Evolutionary conservation across 441 rosid genomes (phyloP).

Genomic region (Eruca vesicaria): DNA sequence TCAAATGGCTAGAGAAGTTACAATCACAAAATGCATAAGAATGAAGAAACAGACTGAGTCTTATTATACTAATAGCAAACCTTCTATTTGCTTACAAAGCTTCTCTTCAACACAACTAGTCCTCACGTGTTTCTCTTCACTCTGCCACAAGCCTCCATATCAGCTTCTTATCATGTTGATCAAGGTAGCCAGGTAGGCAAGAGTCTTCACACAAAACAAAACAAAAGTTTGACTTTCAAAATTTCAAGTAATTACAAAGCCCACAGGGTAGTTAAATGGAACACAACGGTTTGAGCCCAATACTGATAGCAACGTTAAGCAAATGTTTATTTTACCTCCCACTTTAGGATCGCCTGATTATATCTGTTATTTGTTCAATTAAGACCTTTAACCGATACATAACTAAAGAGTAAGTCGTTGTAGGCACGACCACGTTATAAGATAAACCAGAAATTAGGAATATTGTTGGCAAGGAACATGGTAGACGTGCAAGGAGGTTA

Average conservation of each 20-base stretch:
- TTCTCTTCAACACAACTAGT: neutral
- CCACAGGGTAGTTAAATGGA: neutral
- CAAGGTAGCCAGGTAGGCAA: neutral
- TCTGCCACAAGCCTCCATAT: neutral
- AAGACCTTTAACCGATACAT: neutral
- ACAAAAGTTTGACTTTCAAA: neutral
- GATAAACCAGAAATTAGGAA: conserved; percentile 26
- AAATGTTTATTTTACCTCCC: neutral
- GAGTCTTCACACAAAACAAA: neutral
- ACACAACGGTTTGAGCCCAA: neutral
- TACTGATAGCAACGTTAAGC: neutral
- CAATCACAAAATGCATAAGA: neutral
- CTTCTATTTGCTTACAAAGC: neutral
- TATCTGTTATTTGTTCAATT: neutral
- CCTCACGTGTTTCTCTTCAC: neutral
- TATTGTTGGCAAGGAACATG: conserved; percentile 1
- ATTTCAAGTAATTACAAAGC: neutral
- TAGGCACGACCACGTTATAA: neutral
- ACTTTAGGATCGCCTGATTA: neutral
- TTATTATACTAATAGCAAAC: neutral
- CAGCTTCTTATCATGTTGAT: neutral
- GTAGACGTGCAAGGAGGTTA: conserved; percentile 18
- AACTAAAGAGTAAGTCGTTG: neutral
- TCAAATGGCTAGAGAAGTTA: neutral
- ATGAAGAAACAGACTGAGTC: no score